Evolutionary conservation across 768 basidiomycete species (phyloP), one percentile per base, ranked within the genome.

Genomic region (Candolleomyces aberdarensis): DNA sequence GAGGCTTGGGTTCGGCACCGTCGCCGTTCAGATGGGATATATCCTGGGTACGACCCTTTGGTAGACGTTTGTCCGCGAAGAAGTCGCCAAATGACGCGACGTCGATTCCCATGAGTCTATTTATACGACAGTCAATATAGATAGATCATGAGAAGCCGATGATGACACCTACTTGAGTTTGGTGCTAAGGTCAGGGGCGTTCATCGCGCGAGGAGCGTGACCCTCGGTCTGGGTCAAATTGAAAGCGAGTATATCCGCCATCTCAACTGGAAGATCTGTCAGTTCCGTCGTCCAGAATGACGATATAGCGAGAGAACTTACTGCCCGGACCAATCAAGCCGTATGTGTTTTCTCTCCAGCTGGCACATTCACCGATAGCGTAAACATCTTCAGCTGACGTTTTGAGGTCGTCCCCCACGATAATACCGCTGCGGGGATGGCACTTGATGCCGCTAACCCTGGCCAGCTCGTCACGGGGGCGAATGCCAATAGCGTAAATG

Each of bases 281-380:
- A 13, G 29, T 36, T 19, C 8, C 29, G 14, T n/a, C 48, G 17
- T 8, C 40, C 2, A 3, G n/a, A 26, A 41, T 0, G 13, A 32
- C 20, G 48, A 40, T 32, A 36, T 13, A 44, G 20, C 57, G 31
- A 19, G 44, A 3, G 26, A 17, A 68, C 68, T 65, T 63, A 77
- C 79, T 78, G 44, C 89, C 88, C n/a, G 89, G 89, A 2, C 82
- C 88, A 65, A 91, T 88, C 10, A 92, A 75, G 3, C 89, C 89
- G 65, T 88, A 91, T n/a, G 80, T 84, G 44, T 87, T 83, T 2
- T 79, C 82, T 56, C 73, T 77, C 87, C 87, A 91, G 52, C 76
- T 79, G 1, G 88, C 88, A 67, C 90, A 92, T 70, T 91, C 90
- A 5, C 90, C 90, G 52, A 92, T 86, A 6, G 89, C 89, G 63